These are phyloP conservation scores for Grigorovia transvaalensis DNA, from an alignment of 805 yeast genomes.

Conservation along the genomic window DNA sequence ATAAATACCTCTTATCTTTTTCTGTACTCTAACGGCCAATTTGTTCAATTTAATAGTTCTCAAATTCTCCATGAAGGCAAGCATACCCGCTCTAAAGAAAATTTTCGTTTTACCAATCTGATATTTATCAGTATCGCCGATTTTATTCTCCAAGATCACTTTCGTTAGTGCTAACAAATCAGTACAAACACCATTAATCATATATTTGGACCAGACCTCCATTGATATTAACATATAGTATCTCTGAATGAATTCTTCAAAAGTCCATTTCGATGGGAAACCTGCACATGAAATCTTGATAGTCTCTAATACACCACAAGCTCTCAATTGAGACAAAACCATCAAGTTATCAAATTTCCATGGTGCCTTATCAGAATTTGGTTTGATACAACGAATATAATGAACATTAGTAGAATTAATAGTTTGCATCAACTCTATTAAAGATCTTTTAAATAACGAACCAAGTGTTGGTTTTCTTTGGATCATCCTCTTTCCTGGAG, in stretches of 20 bases:
- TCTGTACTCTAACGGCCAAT: constrained; percentile 78
- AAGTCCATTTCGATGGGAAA: constrained; percentile 93
- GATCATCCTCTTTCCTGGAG: constrained; percentile 31
- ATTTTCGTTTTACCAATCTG: constrained; percentile 90
- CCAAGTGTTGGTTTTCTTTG: constrained; percentile 88
- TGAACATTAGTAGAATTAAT: constrained; percentile 92
- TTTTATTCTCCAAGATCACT: constrained; percentile 51
- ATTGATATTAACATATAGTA: constrained; percentile 77
- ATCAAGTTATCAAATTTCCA: constrained; percentile 93
- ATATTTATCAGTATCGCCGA: constrained; percentile 57
- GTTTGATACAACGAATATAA: constrained; percentile 94
- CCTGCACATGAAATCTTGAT: constrained; percentile 96
- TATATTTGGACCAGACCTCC: constrained; percentile 49
- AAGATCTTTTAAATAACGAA: constrained; percentile 83
- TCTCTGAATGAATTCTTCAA: constrained; percentile 83
- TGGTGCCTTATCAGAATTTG: constrained; percentile 85
- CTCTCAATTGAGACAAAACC: constrained; percentile 94
- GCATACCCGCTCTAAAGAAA: constrained; percentile 93
- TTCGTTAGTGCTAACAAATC: constrained; percentile 53
- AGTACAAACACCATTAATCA: constrained; percentile 38
- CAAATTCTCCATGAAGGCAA: constrained; percentile 79
- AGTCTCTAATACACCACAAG: constrained; percentile 97
- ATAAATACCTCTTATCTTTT: constrained; percentile 57
- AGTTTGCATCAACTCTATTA: constrained; percentile 86
- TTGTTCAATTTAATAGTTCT: constrained; percentile 65